Percentiles rank a stretch among this genome's conserved stretches.
Evolutionary conservation across 2,329 filamentous ascomycete species (phyloP).

Genomic region (Cyanodermella asteris): DNA sequence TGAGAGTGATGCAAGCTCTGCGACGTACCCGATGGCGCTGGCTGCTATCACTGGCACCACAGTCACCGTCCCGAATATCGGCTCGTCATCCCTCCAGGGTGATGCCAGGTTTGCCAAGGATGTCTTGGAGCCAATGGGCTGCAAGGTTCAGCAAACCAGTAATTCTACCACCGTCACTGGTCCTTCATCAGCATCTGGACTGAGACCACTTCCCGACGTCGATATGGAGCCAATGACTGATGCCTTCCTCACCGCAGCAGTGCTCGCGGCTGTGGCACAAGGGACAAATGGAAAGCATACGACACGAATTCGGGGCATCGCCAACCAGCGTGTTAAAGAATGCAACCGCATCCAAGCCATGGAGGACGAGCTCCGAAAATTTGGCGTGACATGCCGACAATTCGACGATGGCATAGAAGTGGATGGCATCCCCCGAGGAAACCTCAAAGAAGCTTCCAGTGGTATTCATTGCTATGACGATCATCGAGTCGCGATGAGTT

Average conservation of each 20-base stretch:
- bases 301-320: slow-evolving; percentile 80
- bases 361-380: slow-evolving; percentile 85
- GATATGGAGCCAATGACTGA: slow-evolving; percentile 99
- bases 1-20: slow-evolving; percentile 93
- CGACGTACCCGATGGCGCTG: slow-evolving; percentile 83
- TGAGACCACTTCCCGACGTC: slow-evolving; percentile 58
- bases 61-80: slow-evolving; percentile 92
- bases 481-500: slow-evolving; percentile 95
- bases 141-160: slow-evolving; percentile 62
- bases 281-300: slow-evolving; percentile 38
- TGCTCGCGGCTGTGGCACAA: slow-evolving; percentile 70
- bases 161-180: slow-evolving; percentile 84
- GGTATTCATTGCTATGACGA: slow-evolving; percentile 89
- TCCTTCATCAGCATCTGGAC: slow-evolving; percentile 46
- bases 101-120: slow-evolving; percentile 88
- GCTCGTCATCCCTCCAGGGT: slow-evolving; percentile 74
- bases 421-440: slow-evolving; percentile 27
- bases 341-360: slow-evolving; percentile 93
- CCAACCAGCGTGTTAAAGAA: slow-evolving; percentile 94
- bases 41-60: slow-evolving; percentile 90
- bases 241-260: slow-evolving; percentile 85
- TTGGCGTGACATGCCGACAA: slow-evolving; percentile 67
- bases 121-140: slow-evolving; percentile 82
- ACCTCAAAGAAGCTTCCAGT: slow-evolving; percentile 32
- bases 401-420: slow-evolving; percentile 85